Base-by-base conservation (phyloP, 2,329 filamentous ascomycete genomes). In the Colletotrichum musicola region DNA sequence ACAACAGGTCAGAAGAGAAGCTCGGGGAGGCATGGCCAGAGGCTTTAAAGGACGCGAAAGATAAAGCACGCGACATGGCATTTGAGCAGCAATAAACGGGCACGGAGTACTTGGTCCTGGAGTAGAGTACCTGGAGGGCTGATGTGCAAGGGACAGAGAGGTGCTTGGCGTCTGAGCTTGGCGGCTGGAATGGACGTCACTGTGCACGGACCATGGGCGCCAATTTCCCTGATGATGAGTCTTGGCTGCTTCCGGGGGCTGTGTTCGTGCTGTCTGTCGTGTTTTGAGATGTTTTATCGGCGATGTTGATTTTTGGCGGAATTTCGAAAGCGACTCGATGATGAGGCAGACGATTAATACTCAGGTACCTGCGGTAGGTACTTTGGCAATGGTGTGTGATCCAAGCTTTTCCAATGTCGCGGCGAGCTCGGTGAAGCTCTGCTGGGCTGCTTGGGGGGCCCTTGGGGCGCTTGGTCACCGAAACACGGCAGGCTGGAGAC, bases 151-250 rank as follows among this genome's bases (percentile, higher is more conserved):
- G 62, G 62, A 60, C 56, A 20, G 49, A 18, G 44, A 35, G 54
- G 22, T 25, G 2, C 62, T 65, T 61, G 66, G 62, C 62, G 50
- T 3, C n/a, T 47, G 51, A 2, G 51, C 64, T 68, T 68, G 64
- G 64, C 60, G 35, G 3, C 64, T 20, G 62, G 65, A 69, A 49
- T 25, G 61, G 40, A 68, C 66, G 66, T 69, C 66, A 69, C 62
- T 66, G 44, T 56, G 66, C 66, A 69, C 66, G 55, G 56, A 44
- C 66, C 66, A 56, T 4, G 6, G 42, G 1, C 42, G 62, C 55
- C 62, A 49, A 14, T 42, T 42, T 42, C 40, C 51, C 42, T 42
- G 35, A 55, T 51, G 54, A 38, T 56, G n/a, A 13, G 20, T 30
- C 55, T 57, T 35, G 66, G 13, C 44, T 69, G 62, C 44, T 66